Evolutionary conservation across 768 basidiomycete genomes (phyloP).

Genomic region (Tremella yokohamensis): DNA sequence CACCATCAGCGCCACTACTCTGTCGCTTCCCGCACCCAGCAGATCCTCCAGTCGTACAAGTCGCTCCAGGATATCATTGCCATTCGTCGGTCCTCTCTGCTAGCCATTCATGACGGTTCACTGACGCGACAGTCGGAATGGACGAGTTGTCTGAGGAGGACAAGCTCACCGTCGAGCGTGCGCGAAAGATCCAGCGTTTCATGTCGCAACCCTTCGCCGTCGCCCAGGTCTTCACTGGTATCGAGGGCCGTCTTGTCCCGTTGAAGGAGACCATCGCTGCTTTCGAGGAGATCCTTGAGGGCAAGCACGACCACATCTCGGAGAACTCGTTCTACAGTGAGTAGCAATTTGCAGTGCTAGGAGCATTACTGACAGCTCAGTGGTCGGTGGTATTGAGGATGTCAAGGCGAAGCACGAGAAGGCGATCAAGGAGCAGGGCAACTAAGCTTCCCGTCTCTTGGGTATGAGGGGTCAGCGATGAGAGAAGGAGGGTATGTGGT

Average conservation of each 20-base stretch:
- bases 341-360: slow-evolving; percentile 2
- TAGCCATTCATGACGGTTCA: not conserved
- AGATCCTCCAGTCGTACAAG: slow-evolving; percentile 63
- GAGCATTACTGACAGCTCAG: slow-evolving; percentile 1
- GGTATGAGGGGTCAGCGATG: not conserved
- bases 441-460: slow-evolving; percentile 22
- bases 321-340: slow-evolving; percentile 95
- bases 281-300: slow-evolving; percentile 95
- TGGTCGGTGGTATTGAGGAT: slow-evolving; percentile 86
- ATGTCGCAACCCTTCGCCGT: slow-evolving; percentile 99
- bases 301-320: slow-evolving; percentile 79
- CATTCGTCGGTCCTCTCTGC: slow-evolving; percentile 57
- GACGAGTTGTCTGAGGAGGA: slow-evolving; percentile 99
- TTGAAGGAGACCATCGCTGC: slow-evolving; percentile 70
- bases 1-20: slow-evolving; percentile 89
- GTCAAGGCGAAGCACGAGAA: slow-evolving; percentile 97
- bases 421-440: slow-evolving; percentile 84
- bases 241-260: slow-evolving; percentile 93
- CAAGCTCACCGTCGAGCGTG: slow-evolving; percentile 96
- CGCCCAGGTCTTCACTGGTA: slow-evolving; percentile 99
- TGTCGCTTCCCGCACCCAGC: slow-evolving; percentile 92
- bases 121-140: slow-evolving; percentile 69
- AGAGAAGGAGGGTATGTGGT: no score
- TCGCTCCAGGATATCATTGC: slow-evolving; percentile 87
- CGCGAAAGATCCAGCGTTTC: slow-evolving; percentile 97